phyloP scores from a whole-genome alignment of 257 asterid species.

The Gardenia jasminoides region DNA sequence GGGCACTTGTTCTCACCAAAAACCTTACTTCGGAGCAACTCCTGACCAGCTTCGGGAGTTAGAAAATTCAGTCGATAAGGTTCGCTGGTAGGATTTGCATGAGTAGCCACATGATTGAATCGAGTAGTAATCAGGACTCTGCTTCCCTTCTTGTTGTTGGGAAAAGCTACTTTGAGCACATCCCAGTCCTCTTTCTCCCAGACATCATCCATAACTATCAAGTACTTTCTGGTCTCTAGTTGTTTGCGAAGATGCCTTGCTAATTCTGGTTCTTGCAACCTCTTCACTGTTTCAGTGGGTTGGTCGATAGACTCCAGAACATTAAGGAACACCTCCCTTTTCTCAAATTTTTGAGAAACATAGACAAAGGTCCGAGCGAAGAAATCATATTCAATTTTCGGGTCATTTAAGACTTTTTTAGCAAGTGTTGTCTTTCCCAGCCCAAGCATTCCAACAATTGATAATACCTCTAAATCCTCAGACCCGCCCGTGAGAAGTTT shows the following conservation, averaged over 20 bases:
- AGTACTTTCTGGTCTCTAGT: slow-evolving; percentile 39
- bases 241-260: slow-evolving; percentile 27
- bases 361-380: slow-evolving; percentile 45
- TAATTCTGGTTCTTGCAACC: slow-evolving; percentile 37
- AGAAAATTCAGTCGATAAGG: not conserved
- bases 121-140: slow-evolving; percentile 7
- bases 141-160: not conserved
- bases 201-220: slow-evolving; percentile 61
- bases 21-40: slow-evolving; percentile 18
- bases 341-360: slow-evolving; percentile 48
- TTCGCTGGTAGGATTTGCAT: not conserved
- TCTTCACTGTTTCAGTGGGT: slow-evolving; percentile 27
- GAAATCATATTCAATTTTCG: slow-evolving; percentile 38
- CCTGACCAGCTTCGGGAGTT: not conserved
- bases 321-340: slow-evolving; percentile 46
- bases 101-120: not conserved
- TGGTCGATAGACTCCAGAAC: slow-evolving; percentile 30
- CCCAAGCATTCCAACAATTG: slow-evolving; percentile 30
- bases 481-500: slow-evolving; percentile 8
- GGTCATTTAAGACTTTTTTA: slow-evolving; percentile 46
- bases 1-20: slow-evolving; percentile 16
- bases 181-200: slow-evolving; percentile 27
- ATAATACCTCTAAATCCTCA: slow-evolving; percentile 1
- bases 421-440: slow-evolving; percentile 64
- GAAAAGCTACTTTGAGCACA: not conserved